Base-by-base conservation (phyloP, 192 early-diverging fungal species). In the Phycomyces nitens region DNA sequence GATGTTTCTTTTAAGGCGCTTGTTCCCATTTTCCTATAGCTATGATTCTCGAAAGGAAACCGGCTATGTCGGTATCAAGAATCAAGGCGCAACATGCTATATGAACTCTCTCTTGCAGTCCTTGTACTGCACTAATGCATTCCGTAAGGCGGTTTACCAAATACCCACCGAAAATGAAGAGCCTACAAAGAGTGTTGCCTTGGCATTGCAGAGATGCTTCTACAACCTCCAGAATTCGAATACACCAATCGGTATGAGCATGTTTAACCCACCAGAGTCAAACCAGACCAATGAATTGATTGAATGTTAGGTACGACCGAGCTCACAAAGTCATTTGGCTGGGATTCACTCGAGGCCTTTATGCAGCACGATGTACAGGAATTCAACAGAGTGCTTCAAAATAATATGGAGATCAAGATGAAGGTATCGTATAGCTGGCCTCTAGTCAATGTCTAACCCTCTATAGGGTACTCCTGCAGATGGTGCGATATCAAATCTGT, bases 331-430 rank as follows among this genome's bases (percentile, higher is more conserved):
- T 95, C 93, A 2, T 99, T 99, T 86, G 97, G 97, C 14, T 99
- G 97, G 97, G 90, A 96, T 72, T 89, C 94, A 7, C 56, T 87
- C 49, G 97, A 98, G 34, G 88, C 93, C 15, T 99, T 97, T 66
- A 89, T 87, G 83, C 96, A 99, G 80, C 97, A 99, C 69, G 97
- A 99, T 74, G 91, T 98, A 20, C 95, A 97, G 70, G 96, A 97
- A 72, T 95, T 99, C 67, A 96, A 97, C 75, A 86, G 97, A 52
- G 94, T 97, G 12, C 78, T 99, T 51, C 95, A 97, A 75, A 95
- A 99, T 73, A 95, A 94, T 77, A 75, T 99, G 44, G 97, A 98
- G 77, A 88, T 77, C 27, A 96, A 97, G 75, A 99, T 99, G 96
- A 95, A 97, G 85, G 91, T 86, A 59, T 23, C 15, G 9, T n/a